Base-by-base conservation (phyloP, 768 basidiomycete genomes). In the Leccinum aurantiacum region DNA sequence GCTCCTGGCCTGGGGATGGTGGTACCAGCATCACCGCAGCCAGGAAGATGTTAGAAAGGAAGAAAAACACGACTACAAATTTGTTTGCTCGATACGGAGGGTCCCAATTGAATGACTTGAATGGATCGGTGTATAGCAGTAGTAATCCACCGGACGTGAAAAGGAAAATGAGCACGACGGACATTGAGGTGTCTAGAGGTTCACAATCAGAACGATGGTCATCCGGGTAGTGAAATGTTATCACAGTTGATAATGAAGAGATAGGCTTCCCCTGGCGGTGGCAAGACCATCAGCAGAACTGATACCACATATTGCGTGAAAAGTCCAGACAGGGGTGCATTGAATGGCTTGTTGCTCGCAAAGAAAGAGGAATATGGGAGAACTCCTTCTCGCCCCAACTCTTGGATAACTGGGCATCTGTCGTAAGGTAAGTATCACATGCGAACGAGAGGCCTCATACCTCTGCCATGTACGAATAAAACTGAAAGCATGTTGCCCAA, bases 221-320 rank as follows among this genome's bases (percentile, higher is more conserved):
- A 8, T 31, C 29, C 31, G 51, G 19, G 57, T 38, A 27, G 31
- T 24, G 19, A 54, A 11, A 17, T 22, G 70, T 17, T 22, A 70
- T 61, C 54, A 87, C 89, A 68, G 65, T 83, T 88, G 58, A 89
- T 78, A 65, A 86, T 78, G 71, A 92, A 90, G 31, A 84, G 77
- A 66, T 89, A 92, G 0, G 87, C 88, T 63, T 91, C 90, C 3
- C 91, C 89, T 0, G 87, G 80, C 0, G 90, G 90, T 0, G 86
- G 78, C 1, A 78, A 77, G 6, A 84, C 64, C 51, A 88, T 75
- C 58, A 88, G 76, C 11, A 79, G 63, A 22, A 82, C 79, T 0
- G 87, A 88, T 15, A 89, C 66, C 6, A 83, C 19, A 71, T 84
- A 91, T 64, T 89, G 88, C 0, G 79, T 75, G 51, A 85, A 79